Evolutionary conservation across 441 rosid genomes (phyloP).

Genomic region (Aquilaria agallochum): DNA sequence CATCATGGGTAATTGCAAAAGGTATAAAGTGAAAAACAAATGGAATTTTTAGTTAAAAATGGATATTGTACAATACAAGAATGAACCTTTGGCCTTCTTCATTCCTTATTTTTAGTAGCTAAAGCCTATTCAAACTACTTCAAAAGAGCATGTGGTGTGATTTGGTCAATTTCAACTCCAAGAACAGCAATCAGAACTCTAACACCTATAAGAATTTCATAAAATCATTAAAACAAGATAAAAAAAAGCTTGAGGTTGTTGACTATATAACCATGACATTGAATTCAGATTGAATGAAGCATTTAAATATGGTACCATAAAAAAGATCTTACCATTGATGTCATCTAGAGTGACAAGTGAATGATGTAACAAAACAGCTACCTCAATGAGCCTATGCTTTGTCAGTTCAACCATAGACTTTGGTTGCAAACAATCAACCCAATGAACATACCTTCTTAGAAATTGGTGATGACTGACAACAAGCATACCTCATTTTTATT

Average conservation of each 20-base stretch:
- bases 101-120: slow-evolving; percentile 50
- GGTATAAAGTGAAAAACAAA: too few species aligned
- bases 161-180: slow-evolving; percentile 68
- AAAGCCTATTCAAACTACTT: slow-evolving; percentile 59
- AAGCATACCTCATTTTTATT: too few species aligned
- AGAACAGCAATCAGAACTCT: slow-evolving; percentile 54
- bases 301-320: too few species aligned
- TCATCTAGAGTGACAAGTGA: slow-evolving; percentile 64
- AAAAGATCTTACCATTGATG: slow-evolving; percentile 47
- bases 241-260: neutral
- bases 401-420: slow-evolving; percentile 63
- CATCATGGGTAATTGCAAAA: too few species aligned
- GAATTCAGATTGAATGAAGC: too few species aligned
- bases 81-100: slow-evolving; percentile 1
- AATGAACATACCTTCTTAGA: too few species aligned
- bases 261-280: too few species aligned
- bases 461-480: too few species aligned
- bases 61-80: too few species aligned
- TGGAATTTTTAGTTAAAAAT: too few species aligned
- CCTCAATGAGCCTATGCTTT: slow-evolving; percentile 50
- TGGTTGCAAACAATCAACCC: slow-evolving; percentile 37
- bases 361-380: slow-evolving; percentile 73
- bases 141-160: slow-evolving; percentile 61
- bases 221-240: neutral
- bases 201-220: slow-evolving; percentile 32